A percentile compares a stretch with the other conserved stretches of the same genome.
Evolutionary conservation across 179 eudicot genomes (phyloP).

Genomic region (Nepenthes alata): DNA sequence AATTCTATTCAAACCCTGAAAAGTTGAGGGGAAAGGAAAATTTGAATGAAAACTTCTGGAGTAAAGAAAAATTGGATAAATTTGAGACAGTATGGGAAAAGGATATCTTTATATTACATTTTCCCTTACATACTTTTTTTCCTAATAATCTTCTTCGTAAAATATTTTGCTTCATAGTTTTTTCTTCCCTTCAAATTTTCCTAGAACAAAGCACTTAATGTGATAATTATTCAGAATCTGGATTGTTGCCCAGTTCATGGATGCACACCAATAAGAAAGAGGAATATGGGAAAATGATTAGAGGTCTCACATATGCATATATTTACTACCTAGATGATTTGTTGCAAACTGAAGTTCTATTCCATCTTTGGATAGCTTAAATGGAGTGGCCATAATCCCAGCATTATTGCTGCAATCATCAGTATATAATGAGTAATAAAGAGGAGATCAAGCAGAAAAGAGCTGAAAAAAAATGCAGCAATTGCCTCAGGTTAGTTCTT

Average conservation of each 20-base stretch:
- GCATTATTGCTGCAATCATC: constrained; percentile 59
- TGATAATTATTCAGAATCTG: not conserved
- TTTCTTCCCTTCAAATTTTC: not conserved
- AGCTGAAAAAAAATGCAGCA: not conserved
- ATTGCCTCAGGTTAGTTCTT: constrained; percentile 11
- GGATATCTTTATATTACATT: no score
- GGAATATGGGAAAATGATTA: not conserved
- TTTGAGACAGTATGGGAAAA: no score
- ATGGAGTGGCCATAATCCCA: constrained; percentile 57
- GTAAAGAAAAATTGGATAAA: no score
- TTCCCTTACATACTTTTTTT: no score
- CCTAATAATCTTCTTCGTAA: no score
- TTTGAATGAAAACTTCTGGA: no score
- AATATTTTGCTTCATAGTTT: no score
- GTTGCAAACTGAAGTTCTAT: constrained; percentile 84
- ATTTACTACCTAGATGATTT: constrained; percentile 55
- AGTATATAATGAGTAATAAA: not conserved
- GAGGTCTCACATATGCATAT: not conserved
- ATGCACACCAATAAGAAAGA: not conserved
- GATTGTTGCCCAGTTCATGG: no score
- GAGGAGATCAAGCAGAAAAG: not conserved
- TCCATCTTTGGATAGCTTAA: constrained; percentile 57
- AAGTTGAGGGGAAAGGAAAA: no score
- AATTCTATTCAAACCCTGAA: no score
- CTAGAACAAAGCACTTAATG: not conserved